Evolutionary conservation across 495 filamentous ascomycete genomes (phyloP).

Genomic region (Aspergillus hancockii): DNA sequence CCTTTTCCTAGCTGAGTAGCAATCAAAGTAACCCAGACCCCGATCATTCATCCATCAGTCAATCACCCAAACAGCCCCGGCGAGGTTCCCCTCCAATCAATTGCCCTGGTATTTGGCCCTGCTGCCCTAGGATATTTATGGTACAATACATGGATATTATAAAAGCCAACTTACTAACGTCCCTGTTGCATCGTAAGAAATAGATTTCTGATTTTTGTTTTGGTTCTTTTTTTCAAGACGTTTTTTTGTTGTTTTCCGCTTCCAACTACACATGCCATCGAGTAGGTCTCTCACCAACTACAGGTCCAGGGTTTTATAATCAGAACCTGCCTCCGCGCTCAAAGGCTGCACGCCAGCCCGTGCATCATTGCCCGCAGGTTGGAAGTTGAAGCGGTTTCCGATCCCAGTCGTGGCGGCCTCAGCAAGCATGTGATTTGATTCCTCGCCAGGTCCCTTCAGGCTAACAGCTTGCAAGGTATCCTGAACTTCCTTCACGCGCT

Average conservation of each 20-base stretch:
- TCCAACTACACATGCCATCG: conserved; percentile 5
- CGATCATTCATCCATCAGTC: conserved; percentile 8
- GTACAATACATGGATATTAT: conserved; percentile 33
- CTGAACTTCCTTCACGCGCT: conserved; percentile 78
- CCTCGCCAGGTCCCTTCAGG: conserved; percentile 55
- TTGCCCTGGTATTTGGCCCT: conserved; percentile 23
- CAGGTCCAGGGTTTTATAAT: conserved; percentile 51
- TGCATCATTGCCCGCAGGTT: conserved; percentile 42
- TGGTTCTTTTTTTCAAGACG: conserved; percentile 10
- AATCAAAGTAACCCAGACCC: conserved; percentile 14
- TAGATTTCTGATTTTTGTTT: conserved; percentile 1
- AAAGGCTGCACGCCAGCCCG: conserved; percentile 61
- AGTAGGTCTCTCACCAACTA: conserved; percentile 24
- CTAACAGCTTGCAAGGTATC: conserved; percentile 68
- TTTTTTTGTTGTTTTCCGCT: not conserved
- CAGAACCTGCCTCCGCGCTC: conserved; percentile 58
- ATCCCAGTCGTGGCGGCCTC: conserved; percentile 46
- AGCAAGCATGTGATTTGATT: conserved; percentile 53
- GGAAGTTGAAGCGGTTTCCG: conserved; percentile 63
- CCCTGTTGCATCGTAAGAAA: conserved; percentile 2
- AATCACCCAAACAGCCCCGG: conserved; percentile 5
- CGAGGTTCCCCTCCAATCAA: not conserved
- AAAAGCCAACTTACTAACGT: conserved; percentile 1
- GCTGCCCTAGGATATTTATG: conserved; percentile 21
- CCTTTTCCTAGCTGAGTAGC: conserved; percentile 26